Base-by-base conservation (phyloP, 2,329 filamentous ascomycete genomes). In the Penicillium sp. region DNA sequence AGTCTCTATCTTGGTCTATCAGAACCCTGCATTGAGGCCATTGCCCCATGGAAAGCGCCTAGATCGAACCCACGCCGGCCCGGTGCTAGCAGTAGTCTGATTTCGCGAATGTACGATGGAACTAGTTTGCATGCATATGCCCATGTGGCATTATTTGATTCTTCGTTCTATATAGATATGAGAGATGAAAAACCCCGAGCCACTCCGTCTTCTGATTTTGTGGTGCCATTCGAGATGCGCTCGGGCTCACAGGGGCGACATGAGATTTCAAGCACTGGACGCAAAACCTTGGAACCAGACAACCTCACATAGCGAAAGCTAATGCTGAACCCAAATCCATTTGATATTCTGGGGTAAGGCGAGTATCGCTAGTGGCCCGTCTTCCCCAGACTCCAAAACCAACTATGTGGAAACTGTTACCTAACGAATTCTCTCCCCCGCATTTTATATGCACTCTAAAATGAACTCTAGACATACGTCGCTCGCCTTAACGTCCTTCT, bases 321-420 rank as follows among this genome's bases (percentile, higher is more conserved):
- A 8, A 27, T 27, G 16, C 8, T 29, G 16, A 22, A 21, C 13
- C 16, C 24, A 7, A 31, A 40, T 52, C 24, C 11, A 13, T 14
- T 21, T 16, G 36, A 13, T n/a, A 40, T 43, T 14, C 38, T 11
- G 24, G 16, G 24, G 18, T 42, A 16, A 11, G 13, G 18, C 22
- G 31, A 22, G 21, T 8, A 49, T 39, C 39, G 43, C 40, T 55
- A 46, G 47, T 16, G 40, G 54, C n/a, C 44, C 45, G 16, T 42
- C n/a, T 51, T 48, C 50, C 50, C 50, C 50, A 53, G 50, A 53
- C 44, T 53, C 38, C 27, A 48, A 24, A 32, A 11, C 39, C 27
- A 38, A 36, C 43, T 24, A 40, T 40, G 65, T 68, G 67, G 63
- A 68, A 69, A 58, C 63, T 63, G 60, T 69, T 69, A 69, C 57